A percentile compares a stretch with the other conserved stretches of the same genome.
Conservation (phyloP, 2,329 filamentous ascomycete species). For the Colletotrichum sp. region DNA sequence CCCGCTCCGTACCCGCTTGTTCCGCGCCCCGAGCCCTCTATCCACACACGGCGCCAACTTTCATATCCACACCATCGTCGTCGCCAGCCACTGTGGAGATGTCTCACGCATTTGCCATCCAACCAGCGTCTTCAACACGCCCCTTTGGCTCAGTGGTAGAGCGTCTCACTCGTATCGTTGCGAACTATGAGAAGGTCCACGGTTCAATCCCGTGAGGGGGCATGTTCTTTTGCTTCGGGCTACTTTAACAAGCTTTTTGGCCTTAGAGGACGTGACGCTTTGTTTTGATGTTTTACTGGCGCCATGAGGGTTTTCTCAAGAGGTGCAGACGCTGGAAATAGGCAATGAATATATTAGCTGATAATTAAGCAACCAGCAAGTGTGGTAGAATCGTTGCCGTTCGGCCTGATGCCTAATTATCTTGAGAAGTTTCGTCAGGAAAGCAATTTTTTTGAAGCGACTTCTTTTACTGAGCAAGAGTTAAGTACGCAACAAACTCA, state of each 20-base stretch:
- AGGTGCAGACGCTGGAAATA: rapidly evolving
- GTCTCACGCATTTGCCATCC: neutral
- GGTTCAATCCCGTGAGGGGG: constrained; percentile 21
- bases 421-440: neutral
- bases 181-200: constrained; percentile 16
- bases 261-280: neutral
- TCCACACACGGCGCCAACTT: neutral
- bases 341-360: neutral
- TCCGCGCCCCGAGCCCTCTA: neutral
- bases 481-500: too few relatives aligned
- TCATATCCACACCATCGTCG: neutral
- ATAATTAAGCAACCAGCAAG: neutral
- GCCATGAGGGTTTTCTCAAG: neutral
- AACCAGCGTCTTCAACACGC: neutral
- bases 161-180: constrained; percentile 14
- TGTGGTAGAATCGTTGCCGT: rapidly evolving
- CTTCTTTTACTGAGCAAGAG: too few relatives aligned
- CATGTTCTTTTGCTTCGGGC: neutral
- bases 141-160: constrained; percentile 21
- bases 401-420: neutral
- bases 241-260: neutral
- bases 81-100: neutral
- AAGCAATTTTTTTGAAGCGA: neutral
- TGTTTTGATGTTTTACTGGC: neutral
- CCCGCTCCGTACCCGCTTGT: neutral